These are phyloP conservation scores for Microthyrium microscopicum DNA, from an alignment of 2,329 filamentous ascomycete species.

Conservation along the genomic window DNA sequence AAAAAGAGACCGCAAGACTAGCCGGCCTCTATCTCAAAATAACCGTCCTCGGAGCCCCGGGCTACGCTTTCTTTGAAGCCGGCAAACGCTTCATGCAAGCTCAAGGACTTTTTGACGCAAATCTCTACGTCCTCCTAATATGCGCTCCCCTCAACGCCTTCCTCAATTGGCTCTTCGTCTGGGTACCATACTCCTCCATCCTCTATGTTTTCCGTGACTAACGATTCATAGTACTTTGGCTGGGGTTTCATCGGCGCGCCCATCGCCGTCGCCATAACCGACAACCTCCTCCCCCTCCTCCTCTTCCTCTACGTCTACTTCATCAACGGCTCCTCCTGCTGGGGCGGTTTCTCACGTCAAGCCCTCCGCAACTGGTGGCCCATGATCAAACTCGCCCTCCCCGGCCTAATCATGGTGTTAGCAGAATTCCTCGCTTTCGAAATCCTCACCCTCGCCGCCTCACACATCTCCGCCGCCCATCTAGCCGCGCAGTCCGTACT, in stretches of 20 bases:
- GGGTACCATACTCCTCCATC: constrained; percentile 33
- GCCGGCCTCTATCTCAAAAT: constrained; percentile 60
- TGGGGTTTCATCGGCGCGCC: constrained; percentile 59
- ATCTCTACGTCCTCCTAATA: constrained; percentile 66
- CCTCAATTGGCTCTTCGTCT: constrained; percentile 69
- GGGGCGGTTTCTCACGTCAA: constrained; percentile 59
- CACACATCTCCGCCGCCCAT: constrained; percentile 60
- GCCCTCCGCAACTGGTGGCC: constrained; percentile 61
- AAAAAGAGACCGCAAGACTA: constrained; percentile 46
- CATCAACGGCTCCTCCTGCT: constrained; percentile 57
- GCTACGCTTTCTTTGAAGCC: constrained; percentile 59
- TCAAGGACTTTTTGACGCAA: constrained; percentile 69
- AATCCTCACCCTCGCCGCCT: constrained; percentile 67
- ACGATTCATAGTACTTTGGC: too few relatives aligned
- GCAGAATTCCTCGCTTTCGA: constrained; percentile 92
- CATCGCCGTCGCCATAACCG: constrained; percentile 58
- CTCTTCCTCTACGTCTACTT: constrained; percentile 60
- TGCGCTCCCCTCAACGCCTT: constrained; percentile 68
- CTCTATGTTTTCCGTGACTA: constrained; percentile 6
- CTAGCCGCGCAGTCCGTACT: constrained; percentile 82
- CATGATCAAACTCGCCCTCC: constrained; percentile 76
- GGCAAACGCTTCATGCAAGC: constrained; percentile 80
- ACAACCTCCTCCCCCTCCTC: constrained; percentile 56
- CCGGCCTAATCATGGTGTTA: constrained; percentile 84
- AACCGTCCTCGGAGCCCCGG: constrained; percentile 53